Base-by-base conservation (phyloP, 305 asterid genomes). In the Fraxinus sp. region DNA sequence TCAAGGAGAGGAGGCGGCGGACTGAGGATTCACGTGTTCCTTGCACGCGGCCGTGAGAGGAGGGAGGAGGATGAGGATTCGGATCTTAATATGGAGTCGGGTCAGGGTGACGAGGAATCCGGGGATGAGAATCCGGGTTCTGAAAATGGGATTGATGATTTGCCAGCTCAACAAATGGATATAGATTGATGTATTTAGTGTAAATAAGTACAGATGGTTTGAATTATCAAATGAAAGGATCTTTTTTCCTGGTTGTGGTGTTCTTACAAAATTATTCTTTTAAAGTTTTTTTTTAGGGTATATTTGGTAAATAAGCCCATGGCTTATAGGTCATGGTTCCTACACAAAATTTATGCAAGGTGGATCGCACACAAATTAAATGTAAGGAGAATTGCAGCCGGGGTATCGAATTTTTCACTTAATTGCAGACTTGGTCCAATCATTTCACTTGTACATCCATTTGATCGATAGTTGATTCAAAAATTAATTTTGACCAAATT, bases 1-100 rank as follows among this genome's bases (percentile, higher is more conserved):
- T 57, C n/a, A 13, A 11, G 85, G 22, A 2, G 84, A 36, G 82
- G 81, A 8, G 75, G 55, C 3, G n/a, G 59, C 33, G 86, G 91
- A 22, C 85, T 90, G 88, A 78, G 87, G 52, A 66, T 88, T 33
- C 89, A 81, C 39, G 80, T 88, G 80, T 84, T 82, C 8, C 49
- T 86, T 5, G 77, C 79, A 9, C 85, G 82, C 32, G 83, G 73
- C 14, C n/a, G 73, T 81, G 14, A 14, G 79, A 13, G 13, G 79
- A 52, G 18, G 84, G 8, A 1, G 83, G 62, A 37, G 85, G 57
- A 46, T 32, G 41, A 77, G 84, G 80, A 64, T 3, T 14, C 82
- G 79, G 86, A 49, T 5, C n/a, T 8, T 49, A 75, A 72, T 46
- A 7, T 9, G 83, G 84, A 13, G 78, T 20, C 85, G 77, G 85